Evolutionary conservation across 768 basidiomycete genomes (phyloP), one percentile per base, ranked within the genome.

Genomic region (Suillus paluster): DNA sequence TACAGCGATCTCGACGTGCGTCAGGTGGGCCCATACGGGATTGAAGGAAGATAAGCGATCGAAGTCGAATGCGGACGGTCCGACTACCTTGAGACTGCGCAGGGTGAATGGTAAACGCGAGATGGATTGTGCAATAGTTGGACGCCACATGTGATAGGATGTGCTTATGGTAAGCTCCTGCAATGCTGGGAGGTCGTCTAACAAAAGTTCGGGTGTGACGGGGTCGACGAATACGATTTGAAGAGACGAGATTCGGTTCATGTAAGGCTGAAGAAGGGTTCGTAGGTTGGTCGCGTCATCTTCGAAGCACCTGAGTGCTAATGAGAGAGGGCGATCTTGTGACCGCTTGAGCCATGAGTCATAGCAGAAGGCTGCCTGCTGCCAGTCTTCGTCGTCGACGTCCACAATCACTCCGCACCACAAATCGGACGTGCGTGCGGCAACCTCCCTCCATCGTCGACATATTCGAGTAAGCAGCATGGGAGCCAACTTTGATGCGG

Each of bases 391-490:
- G 19, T 30, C 3, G 19, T 27, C 17, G 4, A 30, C 25, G 27
- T 50, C 49, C 49, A 50, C 49, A 30, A 30, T 50, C 5, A 30
- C 27, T 50, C 49, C 17, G 27, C 49, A 30, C 49, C 49, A 50
- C 27, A 50, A 12, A 30, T 10, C 19, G 19, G 49, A 30, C 27
- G 19, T 50, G 25, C 49, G 27, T 50, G 19, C 5, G 30, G 27
- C 49, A 50, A 50, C 49, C 10, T 50, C 49, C 5, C 49, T 50
- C 49, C 49, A 50, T 25, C 49, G 27, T 50, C 49, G 49, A 27
- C 49, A 50, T 50, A 50, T 50, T 50, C 27, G 19, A 7, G 49
- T 50, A 27, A 50, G 5, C 10, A 50, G 27, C 19, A 50, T 19
- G 27, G 27, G 27, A 12, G 49, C 49, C 19, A 12, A 25, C 5